Conservation (phyloP, 306 rosid species). For the Trichosanthes truncata region DNA sequence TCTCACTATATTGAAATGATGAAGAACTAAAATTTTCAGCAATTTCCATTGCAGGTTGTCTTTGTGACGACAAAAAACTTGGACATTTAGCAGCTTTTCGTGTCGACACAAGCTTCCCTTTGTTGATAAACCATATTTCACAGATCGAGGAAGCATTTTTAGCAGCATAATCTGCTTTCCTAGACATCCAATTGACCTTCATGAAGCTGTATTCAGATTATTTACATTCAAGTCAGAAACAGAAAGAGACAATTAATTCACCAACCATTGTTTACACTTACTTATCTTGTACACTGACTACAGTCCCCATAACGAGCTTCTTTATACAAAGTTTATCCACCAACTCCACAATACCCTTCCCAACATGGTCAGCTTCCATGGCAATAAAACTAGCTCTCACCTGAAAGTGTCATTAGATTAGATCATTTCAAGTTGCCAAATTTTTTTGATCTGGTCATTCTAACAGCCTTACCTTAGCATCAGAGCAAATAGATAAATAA, state of each 20-base stretch:
- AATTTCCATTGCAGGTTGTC: slow-evolving; percentile 27
- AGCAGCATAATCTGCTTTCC: slow-evolving; percentile 56
- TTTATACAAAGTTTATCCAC: slow-evolving; percentile 35
- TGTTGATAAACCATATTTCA: slow-evolving; percentile 72
- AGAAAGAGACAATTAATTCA: not conserved
- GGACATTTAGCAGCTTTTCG: slow-evolving; percentile 52
- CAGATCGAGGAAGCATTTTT: slow-evolving; percentile 55
- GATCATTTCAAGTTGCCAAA: not conserved
- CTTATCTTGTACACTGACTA: slow-evolving; percentile 33
- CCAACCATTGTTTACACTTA: slow-evolving; percentile 26
- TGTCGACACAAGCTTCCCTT: slow-evolving; percentile 66
- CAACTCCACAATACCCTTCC: slow-evolving; percentile 63
- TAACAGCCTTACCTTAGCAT: slow-evolving; percentile 39
- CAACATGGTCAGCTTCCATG: slow-evolving; percentile 47
- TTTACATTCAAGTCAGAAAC: not conserved
- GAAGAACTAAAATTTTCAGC: slow-evolving; percentile 23
- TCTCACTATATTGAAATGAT: slow-evolving; percentile 30
- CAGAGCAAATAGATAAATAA: slow-evolving; percentile 36
- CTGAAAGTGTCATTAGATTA: slow-evolving; percentile 18
- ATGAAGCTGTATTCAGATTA: slow-evolving; percentile 34
- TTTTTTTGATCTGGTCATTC: not conserved
- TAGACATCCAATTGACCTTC: slow-evolving; percentile 59
- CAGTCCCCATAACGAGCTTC: slow-evolving; percentile 68
- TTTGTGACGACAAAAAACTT: slow-evolving; percentile 23
- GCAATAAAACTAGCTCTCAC: slow-evolving; percentile 41